These are phyloP conservation scores for Pelargonium fulgidum DNA, from an alignment of 441 rosid genomes.

Conservation along the genomic window DNA sequence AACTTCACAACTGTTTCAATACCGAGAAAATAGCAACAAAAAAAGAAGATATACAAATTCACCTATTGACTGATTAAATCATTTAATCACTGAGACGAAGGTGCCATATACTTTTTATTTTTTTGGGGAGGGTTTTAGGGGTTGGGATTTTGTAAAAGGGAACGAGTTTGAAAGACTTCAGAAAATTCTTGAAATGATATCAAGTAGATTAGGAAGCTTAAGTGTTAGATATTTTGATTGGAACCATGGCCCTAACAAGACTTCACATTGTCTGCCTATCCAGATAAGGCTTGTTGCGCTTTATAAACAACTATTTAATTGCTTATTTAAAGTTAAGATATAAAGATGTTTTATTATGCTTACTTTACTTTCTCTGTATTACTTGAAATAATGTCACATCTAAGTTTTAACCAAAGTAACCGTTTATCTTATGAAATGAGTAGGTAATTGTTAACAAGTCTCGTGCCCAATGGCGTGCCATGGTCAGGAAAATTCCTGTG, in stretches of 20 bases:
- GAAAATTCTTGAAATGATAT: not conserved
- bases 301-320: not conserved
- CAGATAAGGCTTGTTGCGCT: not conserved
- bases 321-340: not conserved
- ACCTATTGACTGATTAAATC: too few species aligned
- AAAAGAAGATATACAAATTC: too few species aligned
- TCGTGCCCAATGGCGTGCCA: slow-evolving; percentile 66
- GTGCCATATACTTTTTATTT: not conserved
- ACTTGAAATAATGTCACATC: not conserved
- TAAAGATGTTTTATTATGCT: not conserved
- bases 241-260: not conserved
- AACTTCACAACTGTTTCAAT: too few species aligned
- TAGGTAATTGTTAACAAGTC: slow-evolving; percentile 88
- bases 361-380: not conserved
- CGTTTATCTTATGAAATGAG: slow-evolving; percentile 7
- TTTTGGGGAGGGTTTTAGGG: not conserved
- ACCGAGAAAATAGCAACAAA: too few species aligned
- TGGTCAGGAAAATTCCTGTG: slow-evolving; percentile 55
- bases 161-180: not conserved
- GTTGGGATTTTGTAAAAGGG: not conserved
- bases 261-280: not conserved
- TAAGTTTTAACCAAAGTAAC: not conserved
- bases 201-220: not conserved
- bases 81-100: too few species aligned
- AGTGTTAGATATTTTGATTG: not conserved